Evolutionary conservation across 192 early-diverging fungal genomes (phyloP).

Genomic region (Backusella sp.): DNA sequence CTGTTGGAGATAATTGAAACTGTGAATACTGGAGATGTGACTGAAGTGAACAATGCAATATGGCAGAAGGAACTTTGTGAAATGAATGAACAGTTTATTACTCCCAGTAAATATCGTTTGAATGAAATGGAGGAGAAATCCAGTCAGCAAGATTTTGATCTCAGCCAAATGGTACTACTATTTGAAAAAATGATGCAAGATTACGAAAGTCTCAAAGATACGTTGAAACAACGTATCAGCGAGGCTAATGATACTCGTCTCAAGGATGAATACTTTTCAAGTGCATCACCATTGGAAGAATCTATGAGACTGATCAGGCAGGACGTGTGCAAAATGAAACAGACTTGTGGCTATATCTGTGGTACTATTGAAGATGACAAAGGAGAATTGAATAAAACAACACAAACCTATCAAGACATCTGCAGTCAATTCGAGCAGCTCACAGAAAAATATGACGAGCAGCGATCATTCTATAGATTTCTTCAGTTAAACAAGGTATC

Average conservation of each 20-base stretch:
- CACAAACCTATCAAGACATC: background rate
- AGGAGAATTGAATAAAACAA: background rate
- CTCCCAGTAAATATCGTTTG: conserved; percentile 4
- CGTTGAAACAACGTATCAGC: background rate
- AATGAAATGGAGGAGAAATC: background rate
- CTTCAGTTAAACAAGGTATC: conserved; percentile 2
- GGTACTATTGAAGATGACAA: background rate
- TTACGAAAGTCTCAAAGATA: background rate
- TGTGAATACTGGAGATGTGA: background rate
- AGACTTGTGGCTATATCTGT: background rate
- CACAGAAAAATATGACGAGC: background rate
- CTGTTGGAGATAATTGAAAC: background rate
- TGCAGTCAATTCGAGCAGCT: background rate
- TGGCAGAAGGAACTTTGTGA: background rate
- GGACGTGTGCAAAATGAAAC: background rate
- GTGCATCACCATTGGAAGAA: background rate
- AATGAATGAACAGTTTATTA: background rate
- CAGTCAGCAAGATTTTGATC: background rate
- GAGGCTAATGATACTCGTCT: background rate
- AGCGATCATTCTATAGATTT: background rate
- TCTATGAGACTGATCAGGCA: background rate
- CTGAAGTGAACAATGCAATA: background rate
- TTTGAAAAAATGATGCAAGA: background rate
- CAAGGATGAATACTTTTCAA: conserved; percentile 6
- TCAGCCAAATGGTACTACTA: background rate